A percentile compares a stretch with the other conserved stretches of the same genome.
Evolutionary conservation across 768 basidiomycete species (phyloP).

Genomic region (Collybia sp.): DNA sequence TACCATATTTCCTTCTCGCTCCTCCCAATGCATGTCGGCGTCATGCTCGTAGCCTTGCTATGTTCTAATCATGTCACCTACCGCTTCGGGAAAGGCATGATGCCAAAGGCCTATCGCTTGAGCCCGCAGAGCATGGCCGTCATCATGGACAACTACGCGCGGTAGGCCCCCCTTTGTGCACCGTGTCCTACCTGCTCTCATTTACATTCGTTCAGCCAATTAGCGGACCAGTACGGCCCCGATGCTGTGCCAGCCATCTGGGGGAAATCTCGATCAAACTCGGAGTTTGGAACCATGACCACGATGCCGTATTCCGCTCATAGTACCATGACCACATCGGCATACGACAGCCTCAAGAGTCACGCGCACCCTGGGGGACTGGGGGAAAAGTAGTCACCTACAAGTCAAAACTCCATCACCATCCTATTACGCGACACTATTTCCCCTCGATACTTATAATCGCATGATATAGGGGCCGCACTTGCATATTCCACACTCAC

Average conservation of each 20-base stretch:
- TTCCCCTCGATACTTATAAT: too few species aligned
- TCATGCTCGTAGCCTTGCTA: slow-evolving; percentile 60
- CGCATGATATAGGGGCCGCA: too few species aligned
- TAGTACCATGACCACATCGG: not conserved
- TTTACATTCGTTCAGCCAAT: slow-evolving; percentile 40
- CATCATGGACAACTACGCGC: slow-evolving; percentile 83
- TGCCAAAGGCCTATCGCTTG: slow-evolving; percentile 78
- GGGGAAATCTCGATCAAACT: slow-evolving; percentile 50
- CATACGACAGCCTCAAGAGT: too few species aligned
- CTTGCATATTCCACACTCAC: too few species aligned
- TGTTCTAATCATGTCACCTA: slow-evolving; percentile 86
- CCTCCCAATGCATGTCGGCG: slow-evolving; percentile 61
- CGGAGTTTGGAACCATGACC: slow-evolving; percentile 30
- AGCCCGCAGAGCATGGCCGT: slow-evolving; percentile 72
- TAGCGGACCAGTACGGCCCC: slow-evolving; percentile 69
- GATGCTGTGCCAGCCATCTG: slow-evolving; percentile 58
- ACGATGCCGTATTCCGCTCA: slow-evolving; percentile 15
- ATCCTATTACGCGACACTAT: too few species aligned
- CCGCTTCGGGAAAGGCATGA: slow-evolving; percentile 85
- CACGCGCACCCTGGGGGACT: too few species aligned
- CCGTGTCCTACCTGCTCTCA: not conserved
- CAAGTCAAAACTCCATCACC: too few species aligned
- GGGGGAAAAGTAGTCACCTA: too few species aligned
- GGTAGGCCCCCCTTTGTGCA: slow-evolving; percentile 31
- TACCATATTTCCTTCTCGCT: slow-evolving; percentile 61